A percentile compares a stretch with the other conserved stretches of the same genome.
Evolutionary conservation across 169 alveolate genomes (phyloP).

Genomic region (Eimeria zaria): DNA sequence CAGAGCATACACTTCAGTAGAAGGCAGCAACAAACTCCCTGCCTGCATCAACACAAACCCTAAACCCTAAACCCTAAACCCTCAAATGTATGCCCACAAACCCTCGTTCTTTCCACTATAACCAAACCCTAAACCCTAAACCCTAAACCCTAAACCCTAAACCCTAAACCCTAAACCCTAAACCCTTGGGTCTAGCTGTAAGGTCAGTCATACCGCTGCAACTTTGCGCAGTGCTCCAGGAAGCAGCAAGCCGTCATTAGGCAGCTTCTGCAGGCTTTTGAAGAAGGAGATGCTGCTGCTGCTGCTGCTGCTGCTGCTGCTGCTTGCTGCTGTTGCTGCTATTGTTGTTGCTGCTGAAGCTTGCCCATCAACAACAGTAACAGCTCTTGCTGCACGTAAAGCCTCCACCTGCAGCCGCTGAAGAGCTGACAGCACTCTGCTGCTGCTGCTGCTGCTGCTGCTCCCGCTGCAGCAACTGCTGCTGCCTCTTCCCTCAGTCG

Average conservation of each 20-base stretch:
- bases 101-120: too few species aligned
- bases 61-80: slow-evolving; percentile 31
- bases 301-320: too few species aligned
- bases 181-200: too few species aligned
- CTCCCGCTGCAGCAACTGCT: too few species aligned
- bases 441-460: slow-evolving; percentile 32
- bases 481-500: too few species aligned
- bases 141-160: neutral
- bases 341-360: neutral
- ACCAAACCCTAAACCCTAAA: neutral
- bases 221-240: slow-evolving; percentile 22
- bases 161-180: neutral
- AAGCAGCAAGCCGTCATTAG: neutral
- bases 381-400: neutral
- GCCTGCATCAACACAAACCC: slow-evolving; percentile 1
- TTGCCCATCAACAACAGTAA: neutral
- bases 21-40: neutral
- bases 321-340: neutral
- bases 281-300: too few species aligned
- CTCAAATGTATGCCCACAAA: neutral
- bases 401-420: slow-evolving; percentile 5
- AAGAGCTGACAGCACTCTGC: neutral
- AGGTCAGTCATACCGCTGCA: neutral
- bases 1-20: neutral
- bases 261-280: neutral